A percentile compares a stretch with the other conserved stretches of the same genome.
These are phyloP conservation scores for Neurospora sp. DNA, from an alignment of 495 filamentous ascomycete genomes.

Conservation along the genomic window DNA sequence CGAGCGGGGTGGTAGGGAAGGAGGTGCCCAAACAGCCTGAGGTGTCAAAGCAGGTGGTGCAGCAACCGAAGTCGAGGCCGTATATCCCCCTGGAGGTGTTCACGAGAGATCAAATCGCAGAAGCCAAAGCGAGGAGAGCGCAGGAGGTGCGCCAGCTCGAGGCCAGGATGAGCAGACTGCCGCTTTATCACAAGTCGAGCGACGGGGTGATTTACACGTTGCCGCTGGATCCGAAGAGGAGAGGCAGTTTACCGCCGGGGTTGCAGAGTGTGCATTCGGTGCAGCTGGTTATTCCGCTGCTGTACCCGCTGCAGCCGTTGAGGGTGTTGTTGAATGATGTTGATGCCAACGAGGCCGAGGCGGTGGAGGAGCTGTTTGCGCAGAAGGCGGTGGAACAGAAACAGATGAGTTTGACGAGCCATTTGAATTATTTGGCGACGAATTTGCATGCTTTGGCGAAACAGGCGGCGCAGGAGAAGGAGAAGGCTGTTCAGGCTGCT, in stretches of 20 bases:
- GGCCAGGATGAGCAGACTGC: constrained; percentile 61
- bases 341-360: constrained; percentile 47
- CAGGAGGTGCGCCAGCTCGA: constrained; percentile 66
- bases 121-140: constrained; percentile 54
- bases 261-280: constrained; percentile 56
- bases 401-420: constrained; percentile 57
- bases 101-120: constrained; percentile 45
- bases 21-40: constrained; percentile 27
- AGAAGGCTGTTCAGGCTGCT: not conserved
- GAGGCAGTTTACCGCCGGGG: constrained; percentile 47
- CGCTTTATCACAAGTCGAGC: constrained; percentile 57
- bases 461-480: constrained; percentile 16
- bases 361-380: constrained; percentile 56
- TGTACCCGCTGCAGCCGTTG: constrained; percentile 65
- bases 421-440: constrained; percentile 67
- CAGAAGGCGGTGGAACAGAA: constrained; percentile 45
- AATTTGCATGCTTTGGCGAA: constrained; percentile 64
- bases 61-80: constrained; percentile 19
- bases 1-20: not conserved
- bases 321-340: constrained; percentile 56
- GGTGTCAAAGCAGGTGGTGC: constrained; percentile 22
- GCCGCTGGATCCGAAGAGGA: constrained; percentile 59
- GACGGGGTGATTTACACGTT: constrained; percentile 64
- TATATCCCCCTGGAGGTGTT: constrained; percentile 36
- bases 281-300: constrained; percentile 58